phyloP scores from a whole-genome alignment of 1,139 yeast genomes.

The Eremothecium cymbalariae region DNA sequence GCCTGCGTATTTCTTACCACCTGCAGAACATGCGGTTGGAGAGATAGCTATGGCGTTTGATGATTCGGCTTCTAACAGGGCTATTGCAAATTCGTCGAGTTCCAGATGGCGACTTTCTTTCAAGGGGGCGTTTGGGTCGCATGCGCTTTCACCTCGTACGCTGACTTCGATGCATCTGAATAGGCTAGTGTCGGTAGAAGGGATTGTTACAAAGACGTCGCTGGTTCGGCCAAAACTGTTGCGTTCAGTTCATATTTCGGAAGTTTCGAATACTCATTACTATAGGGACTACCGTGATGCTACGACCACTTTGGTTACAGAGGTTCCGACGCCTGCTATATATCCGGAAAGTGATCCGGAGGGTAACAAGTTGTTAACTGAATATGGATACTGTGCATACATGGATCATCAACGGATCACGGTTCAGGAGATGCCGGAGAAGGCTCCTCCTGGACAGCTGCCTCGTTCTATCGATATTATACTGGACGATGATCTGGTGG shows the following conservation, averaged over 20 bases:
- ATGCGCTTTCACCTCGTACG: slow-evolving; percentile 81
- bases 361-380: slow-evolving; percentile 81
- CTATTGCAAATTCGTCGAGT: slow-evolving; percentile 9
- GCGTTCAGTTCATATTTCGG: slow-evolving; percentile 91
- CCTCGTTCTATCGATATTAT: slow-evolving; percentile 90
- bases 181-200: slow-evolving; percentile 81
- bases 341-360: slow-evolving; percentile 92
- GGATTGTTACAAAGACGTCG: slow-evolving; percentile 91
- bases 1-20: slow-evolving; percentile 85
- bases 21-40: slow-evolving; percentile 79
- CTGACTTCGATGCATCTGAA: slow-evolving; percentile 71
- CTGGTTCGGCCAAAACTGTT: slow-evolving; percentile 87
- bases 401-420: slow-evolving; percentile 91
- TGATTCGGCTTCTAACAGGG: slow-evolving; percentile 33
- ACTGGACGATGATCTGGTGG: slow-evolving; percentile 91
- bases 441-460: slow-evolving; percentile 96
- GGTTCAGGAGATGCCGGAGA: slow-evolving; percentile 96
- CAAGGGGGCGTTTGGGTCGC: slow-evolving; percentile 87
- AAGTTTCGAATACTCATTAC: slow-evolving; percentile 72
- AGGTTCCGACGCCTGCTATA: slow-evolving; percentile 68
- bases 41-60: slow-evolving; percentile 68
- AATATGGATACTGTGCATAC: slow-evolving; percentile 88
- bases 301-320: slow-evolving; percentile 70
- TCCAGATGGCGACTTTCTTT: slow-evolving; percentile 48
- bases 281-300: slow-evolving; percentile 91